Base-by-base conservation (phyloP, 129 eudicot species). In the Pulicaria dysenterica region DNA sequence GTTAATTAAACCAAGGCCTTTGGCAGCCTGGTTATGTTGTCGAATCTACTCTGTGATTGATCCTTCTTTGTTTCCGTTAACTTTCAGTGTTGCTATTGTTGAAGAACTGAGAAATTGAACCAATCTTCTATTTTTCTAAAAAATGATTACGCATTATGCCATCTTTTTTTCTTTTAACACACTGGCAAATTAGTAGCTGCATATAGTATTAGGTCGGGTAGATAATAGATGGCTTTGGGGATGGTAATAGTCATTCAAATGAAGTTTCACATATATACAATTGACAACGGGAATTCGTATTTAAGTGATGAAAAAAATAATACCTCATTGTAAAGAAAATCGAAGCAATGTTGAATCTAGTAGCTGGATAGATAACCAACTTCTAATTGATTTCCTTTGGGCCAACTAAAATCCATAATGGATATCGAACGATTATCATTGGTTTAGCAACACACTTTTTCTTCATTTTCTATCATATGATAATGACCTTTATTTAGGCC, bases 101-200 rank as follows among this genome's bases (percentile, higher is more conserved):
- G 54, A 34, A 58, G 44, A 8, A 36, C 59, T 5, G 11, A 36
- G 46, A 58, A 9, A 5, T 72, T 3, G 5, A 38, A 19, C n/a
- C 7, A 5, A 48, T 49, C 15, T 12, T 34, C 40, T 7, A 10
- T 31, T 64, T 13, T 8, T 64, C 44, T n/a, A n/a, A 60, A 67
- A 46, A 56, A 56, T 58, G 68, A 48, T 57, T 66, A 75, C 4
- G 64, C 72, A 17, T 49, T 50, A 24, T n/a, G 58, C 57, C 57
- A 38, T 43, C 31, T 76, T 47, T 75, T 47, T 15, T 15, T 47
- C 69, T n/a, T 37, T 16, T 38, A 45, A 48, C 41, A 48, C n/a
- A 5, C 70, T 59, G 15, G 39, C 40, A 58, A 13, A 9, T 34
- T 61, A 19, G 69, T 47, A 9, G 17, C n/a, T 58, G 56, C 16